phyloP scores from a whole-genome alignment of 1,284 basidiomycete genomes.

The Tremellales sp. region DNA sequence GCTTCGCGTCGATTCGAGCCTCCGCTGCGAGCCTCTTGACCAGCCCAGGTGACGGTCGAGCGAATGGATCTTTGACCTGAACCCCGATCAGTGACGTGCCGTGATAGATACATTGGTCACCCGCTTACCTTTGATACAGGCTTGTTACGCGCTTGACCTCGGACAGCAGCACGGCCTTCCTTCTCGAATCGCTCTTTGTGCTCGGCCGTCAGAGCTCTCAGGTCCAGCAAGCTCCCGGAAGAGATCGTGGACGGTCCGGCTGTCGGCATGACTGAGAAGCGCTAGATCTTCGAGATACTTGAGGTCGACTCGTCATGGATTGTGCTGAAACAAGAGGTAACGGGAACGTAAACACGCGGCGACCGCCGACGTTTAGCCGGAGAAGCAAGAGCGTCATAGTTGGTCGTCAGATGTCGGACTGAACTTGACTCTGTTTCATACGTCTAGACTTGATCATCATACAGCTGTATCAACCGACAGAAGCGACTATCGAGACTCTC shows the following conservation, averaged over 20 bases:
- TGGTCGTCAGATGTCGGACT: too few relatives aligned
- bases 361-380: too few relatives aligned
- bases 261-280: neutral
- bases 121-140: slow-evolving; percentile 15
- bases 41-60: slow-evolving; percentile 43
- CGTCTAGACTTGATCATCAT: too few relatives aligned
- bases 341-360: too few relatives aligned
- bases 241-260: slow-evolving; percentile 25
- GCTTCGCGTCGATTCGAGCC: slow-evolving; percentile 40
- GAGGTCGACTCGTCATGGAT: too few relatives aligned
- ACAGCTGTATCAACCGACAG: too few relatives aligned
- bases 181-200: slow-evolving; percentile 44
- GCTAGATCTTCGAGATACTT: too few relatives aligned
- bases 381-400: too few relatives aligned
- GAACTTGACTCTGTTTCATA: too few relatives aligned
- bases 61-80: slow-evolving; percentile 39
- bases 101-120: neutral
- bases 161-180: slow-evolving; percentile 39
- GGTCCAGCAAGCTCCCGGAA: slow-evolving; percentile 38
- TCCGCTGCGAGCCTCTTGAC: slow-evolving; percentile 44
- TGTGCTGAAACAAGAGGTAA: too few relatives aligned
- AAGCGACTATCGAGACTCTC: too few relatives aligned
- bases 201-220: slow-evolving; percentile 46
- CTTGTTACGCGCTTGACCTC: slow-evolving; percentile 24
- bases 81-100: neutral